A percentile compares a stretch with the other conserved stretches of the same genome.
phyloP scores from a whole-genome alignment of 2,329 filamentous ascomycete genomes.

The Cercospora sp. region DNA sequence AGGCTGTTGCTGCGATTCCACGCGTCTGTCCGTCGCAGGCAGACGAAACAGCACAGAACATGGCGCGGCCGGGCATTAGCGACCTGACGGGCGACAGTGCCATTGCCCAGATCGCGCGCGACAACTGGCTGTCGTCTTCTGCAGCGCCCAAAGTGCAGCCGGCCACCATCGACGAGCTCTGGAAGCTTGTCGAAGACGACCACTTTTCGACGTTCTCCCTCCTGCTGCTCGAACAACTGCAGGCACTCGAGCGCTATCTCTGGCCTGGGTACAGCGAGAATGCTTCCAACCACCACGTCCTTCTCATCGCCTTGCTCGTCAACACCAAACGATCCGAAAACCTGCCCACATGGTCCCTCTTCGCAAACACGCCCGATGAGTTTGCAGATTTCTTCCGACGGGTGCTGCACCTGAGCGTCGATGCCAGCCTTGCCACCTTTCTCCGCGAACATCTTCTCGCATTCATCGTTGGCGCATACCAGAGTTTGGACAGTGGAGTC shows the following conservation, averaged over 20 bases:
- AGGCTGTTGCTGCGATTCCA: not conserved
- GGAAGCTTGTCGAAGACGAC: slow-evolving; percentile 82
- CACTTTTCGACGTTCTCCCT: slow-evolving; percentile 76
- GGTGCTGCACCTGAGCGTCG: slow-evolving; percentile 79
- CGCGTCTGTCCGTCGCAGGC: slow-evolving; percentile 2
- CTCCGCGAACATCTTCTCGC: slow-evolving; percentile 76
- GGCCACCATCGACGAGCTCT: slow-evolving; percentile 83
- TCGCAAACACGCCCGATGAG: slow-evolving; percentile 72
- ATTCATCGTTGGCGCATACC: slow-evolving; percentile 89
- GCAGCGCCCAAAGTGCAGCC: slow-evolving; percentile 69
- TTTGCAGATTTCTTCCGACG: slow-evolving; percentile 90
- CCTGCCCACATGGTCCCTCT: slow-evolving; percentile 83
- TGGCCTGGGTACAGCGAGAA: slow-evolving; percentile 85
- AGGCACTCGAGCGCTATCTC: slow-evolving; percentile 87
- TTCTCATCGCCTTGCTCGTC: slow-evolving; percentile 80
- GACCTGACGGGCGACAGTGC: slow-evolving; percentile 69
- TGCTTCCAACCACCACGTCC: slow-evolving; percentile 86
- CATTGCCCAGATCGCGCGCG: slow-evolving; percentile 71
- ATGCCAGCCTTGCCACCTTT: slow-evolving; percentile 46
- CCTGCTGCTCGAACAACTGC: slow-evolving; percentile 82
- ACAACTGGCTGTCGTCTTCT: slow-evolving; percentile 76
- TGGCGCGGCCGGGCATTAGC: slow-evolving; percentile 62
- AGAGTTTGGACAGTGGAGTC: slow-evolving; percentile 84
- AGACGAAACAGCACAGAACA: slow-evolving; percentile 11
- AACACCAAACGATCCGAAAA: slow-evolving; percentile 88